Evolutionary conservation across 2,329 filamentous ascomycete genomes (phyloP).

Genomic region (Pyrenophora graminea): DNA sequence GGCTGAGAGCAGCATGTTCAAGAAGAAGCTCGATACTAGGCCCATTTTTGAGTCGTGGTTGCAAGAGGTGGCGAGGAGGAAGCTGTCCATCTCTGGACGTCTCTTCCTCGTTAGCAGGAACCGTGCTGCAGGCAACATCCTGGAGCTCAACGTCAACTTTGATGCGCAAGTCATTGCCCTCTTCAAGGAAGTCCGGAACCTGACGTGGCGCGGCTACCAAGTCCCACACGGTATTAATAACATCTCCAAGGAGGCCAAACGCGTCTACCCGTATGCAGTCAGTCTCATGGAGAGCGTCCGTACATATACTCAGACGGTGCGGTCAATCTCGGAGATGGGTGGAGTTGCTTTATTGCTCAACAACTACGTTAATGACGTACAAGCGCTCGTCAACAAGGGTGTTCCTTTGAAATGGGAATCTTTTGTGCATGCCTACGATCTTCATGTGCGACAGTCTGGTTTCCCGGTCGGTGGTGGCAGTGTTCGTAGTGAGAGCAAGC

Average conservation of each 20-base stretch:
- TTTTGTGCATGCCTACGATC: constrained; percentile 94
- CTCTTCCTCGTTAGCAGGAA: constrained; percentile 89
- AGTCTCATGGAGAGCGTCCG: constrained; percentile 99
- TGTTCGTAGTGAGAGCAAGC: constrained; percentile 75
- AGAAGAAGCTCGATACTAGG: constrained; percentile 91
- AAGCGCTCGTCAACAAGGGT: constrained; percentile 80
- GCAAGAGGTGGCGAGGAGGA: constrained; percentile 82
- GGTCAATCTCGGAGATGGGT: constrained; percentile 81
- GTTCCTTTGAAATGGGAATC: constrained; percentile 95
- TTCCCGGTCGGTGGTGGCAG: constrained; percentile 64
- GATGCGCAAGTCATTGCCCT: constrained; percentile 95
- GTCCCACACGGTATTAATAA: constrained; percentile 94
- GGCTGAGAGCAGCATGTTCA: constrained; percentile 88
- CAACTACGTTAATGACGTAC: constrained; percentile 90
- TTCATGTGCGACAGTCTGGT: constrained; percentile 71
- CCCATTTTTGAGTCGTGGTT: constrained; percentile 97
- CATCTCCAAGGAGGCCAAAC: constrained; percentile 97
- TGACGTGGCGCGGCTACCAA: constrained; percentile 92
- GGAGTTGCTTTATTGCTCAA: constrained; percentile 86
- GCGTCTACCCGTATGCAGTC: constrained; percentile 96
- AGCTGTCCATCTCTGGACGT: constrained; percentile 88
- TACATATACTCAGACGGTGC: constrained; percentile 85
- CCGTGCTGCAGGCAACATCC: constrained; percentile 82
- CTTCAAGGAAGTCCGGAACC: constrained; percentile 97
- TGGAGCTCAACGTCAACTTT: constrained; percentile 94